Evolutionary conservation across 257 asterid genomes (phyloP).

Genomic region (Forsythia suspensa): DNA sequence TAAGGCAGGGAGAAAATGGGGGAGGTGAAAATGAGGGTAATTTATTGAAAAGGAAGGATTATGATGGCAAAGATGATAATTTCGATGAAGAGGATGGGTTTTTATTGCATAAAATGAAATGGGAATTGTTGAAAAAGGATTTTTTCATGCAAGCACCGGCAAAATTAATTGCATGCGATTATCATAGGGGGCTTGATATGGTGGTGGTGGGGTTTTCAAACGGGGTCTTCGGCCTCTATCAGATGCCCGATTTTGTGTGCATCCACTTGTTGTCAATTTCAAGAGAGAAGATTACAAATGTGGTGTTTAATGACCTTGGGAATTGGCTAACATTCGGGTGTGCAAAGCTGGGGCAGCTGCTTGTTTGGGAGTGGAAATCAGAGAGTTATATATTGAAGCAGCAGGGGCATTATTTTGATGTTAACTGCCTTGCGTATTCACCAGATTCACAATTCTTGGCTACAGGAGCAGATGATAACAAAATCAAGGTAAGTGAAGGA

Average conservation of each 20-base stretch:
- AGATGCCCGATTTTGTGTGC: constrained; percentile 93
- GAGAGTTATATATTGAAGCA: constrained; percentile 94
- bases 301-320: constrained; percentile 81
- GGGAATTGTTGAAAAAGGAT: constrained; percentile 82
- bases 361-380: constrained; percentile 99
- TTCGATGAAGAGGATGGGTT: constrained; percentile 38
- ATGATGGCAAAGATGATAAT: constrained; percentile 40
- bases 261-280: constrained; percentile 81
- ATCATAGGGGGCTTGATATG: constrained; percentile 83
- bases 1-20: constrained; percentile 34
- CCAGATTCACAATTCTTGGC: constrained; percentile 96
- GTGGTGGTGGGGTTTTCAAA: constrained; percentile 88
- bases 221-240: constrained; percentile 95
- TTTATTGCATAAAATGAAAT: constrained; percentile 54
- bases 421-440: constrained; percentile 86
- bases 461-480: constrained; percentile 98
- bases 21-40: constrained; percentile 28
- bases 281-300: constrained; percentile 80
- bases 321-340: constrained; percentile 96
- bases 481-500: constrained; percentile 66
- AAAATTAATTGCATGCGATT: constrained; percentile 73
- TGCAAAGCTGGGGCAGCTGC: constrained; percentile 96
- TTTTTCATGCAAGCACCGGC: constrained; percentile 85
- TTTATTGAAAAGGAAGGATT: constrained; percentile 56
- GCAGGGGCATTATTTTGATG: constrained; percentile 99